Conservation (phyloP, 2,329 filamentous ascomycete genomes). For the Plenodomus lindquistii region DNA sequence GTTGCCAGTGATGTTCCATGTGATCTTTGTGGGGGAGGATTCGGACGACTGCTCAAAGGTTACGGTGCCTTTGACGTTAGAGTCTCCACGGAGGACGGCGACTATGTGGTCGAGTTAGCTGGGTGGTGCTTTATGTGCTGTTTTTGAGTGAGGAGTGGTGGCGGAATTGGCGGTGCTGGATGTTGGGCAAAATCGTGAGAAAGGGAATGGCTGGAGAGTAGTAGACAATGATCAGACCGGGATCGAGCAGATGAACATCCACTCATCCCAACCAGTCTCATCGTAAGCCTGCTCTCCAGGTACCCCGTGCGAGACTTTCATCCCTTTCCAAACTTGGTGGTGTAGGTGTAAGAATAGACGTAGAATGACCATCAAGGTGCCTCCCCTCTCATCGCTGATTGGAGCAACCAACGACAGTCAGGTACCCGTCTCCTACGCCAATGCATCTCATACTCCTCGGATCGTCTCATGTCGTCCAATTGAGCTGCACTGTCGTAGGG, state of each 20-base stretch:
- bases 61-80: constrained; percentile 90
- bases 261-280: not conserved
- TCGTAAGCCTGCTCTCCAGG: no score
- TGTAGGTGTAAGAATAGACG: not conserved
- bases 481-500: no score
- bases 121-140: no score
- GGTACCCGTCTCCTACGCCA: constrained; percentile 19
- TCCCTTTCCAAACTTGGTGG: no score
- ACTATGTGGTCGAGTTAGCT: constrained; percentile 59
- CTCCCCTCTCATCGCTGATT: constrained; percentile 24
- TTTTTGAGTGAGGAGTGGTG: no score
- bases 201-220: not conserved
- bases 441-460: not conserved
- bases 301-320: no score
- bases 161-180: not conserved
- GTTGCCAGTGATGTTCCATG: constrained; percentile 90
- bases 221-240: no score
- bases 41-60: constrained; percentile 92
- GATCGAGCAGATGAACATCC: no score
- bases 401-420: constrained; percentile 28
- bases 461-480: no score
- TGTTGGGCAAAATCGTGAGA: not conserved
- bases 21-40: constrained; percentile 78
- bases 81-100: constrained; percentile 96
- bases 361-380: constrained; percentile 36